These are phyloP conservation scores for Lachnellula occidentalis DNA, from an alignment of 2,329 filamentous ascomycete species.

Conservation along the genomic window DNA sequence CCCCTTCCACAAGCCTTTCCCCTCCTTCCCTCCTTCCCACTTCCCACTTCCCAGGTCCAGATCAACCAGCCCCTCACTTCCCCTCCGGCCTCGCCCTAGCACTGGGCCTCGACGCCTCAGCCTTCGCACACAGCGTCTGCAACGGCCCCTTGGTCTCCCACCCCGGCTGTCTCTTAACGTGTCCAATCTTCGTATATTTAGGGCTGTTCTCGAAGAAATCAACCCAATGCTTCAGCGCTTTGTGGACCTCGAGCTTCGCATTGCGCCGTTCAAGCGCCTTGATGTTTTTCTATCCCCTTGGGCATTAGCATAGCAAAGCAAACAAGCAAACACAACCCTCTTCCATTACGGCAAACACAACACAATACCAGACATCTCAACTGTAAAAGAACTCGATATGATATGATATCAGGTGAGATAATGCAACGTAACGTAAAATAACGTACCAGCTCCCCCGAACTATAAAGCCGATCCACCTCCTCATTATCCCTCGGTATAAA, in stretches of 20 bases:
- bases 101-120: constrained; percentile 51
- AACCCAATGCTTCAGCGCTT: constrained; percentile 70
- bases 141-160: constrained; percentile 55
- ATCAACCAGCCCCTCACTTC: background rate
- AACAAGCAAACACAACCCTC: no score
- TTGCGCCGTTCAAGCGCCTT: constrained; percentile 58
- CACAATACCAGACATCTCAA: no score
- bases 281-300: constrained; percentile 30
- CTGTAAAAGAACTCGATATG: no score
- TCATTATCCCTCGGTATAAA: constrained; percentile 63
- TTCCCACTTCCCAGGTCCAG: no score
- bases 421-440: no score
- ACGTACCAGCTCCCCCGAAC: constrained; percentile 43
- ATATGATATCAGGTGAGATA: no score
- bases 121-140: constrained; percentile 58
- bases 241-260: constrained; percentile 60
- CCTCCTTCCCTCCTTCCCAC: no score
- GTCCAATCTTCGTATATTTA: constrained; percentile 78
- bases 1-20: constrained; percentile 1
- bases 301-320: no score
- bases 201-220: constrained; percentile 73
- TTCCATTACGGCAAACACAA: no score
- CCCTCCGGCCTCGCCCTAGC: constrained; percentile 41
- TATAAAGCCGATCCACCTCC: constrained; percentile 54
- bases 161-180: constrained; percentile 55